Evolutionary conservation across 1,139 yeast species (phyloP).

Genomic region (Suhomyces yuchorum): DNA sequence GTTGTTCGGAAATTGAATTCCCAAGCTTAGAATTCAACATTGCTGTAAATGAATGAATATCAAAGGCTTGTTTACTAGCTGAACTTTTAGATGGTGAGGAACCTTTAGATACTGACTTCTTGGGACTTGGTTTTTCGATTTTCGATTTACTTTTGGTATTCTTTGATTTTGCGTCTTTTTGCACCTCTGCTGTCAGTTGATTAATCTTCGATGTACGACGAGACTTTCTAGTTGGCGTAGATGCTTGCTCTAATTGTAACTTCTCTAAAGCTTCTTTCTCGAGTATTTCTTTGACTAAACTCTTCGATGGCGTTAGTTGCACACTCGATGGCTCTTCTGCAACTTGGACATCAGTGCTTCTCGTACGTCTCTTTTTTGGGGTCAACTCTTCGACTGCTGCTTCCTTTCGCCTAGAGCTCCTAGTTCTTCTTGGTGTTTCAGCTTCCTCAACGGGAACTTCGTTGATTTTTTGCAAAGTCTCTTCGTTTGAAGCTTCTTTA

Average conservation of each 20-base stretch:
- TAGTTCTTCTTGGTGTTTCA: background rate
- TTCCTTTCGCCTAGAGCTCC: background rate
- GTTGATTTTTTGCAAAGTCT: background rate
- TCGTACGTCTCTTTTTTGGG: conserved; percentile 7
- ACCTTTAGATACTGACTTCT: background rate
- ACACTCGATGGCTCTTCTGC: background rate
- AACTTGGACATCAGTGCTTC: conserved; percentile 1
- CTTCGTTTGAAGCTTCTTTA: background rate
- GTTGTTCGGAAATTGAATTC: conserved; percentile 9
- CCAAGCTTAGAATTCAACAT: conserved; percentile 27
- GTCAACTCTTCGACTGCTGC: background rate
- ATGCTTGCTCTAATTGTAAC: background rate
- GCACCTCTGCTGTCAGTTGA: background rate
- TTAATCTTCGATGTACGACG: background rate
- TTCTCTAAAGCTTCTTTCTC: conserved; percentile 8
- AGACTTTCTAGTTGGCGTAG: conserved; percentile 5
- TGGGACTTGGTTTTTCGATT: conserved; percentile 7
- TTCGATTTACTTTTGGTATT: conserved; percentile 10
- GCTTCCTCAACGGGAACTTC: background rate
- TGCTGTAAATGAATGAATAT: conserved; percentile 34
- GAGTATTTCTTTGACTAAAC: conserved; percentile 7
- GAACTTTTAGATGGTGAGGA: background rate
- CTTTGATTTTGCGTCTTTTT: conserved; percentile 8
- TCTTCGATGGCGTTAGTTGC: conserved; percentile 5
- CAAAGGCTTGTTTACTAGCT: conserved; percentile 18